Evolutionary conservation across 2,329 filamentous ascomycete species (phyloP).

Genomic region (Pezicula neosporulosa): DNA sequence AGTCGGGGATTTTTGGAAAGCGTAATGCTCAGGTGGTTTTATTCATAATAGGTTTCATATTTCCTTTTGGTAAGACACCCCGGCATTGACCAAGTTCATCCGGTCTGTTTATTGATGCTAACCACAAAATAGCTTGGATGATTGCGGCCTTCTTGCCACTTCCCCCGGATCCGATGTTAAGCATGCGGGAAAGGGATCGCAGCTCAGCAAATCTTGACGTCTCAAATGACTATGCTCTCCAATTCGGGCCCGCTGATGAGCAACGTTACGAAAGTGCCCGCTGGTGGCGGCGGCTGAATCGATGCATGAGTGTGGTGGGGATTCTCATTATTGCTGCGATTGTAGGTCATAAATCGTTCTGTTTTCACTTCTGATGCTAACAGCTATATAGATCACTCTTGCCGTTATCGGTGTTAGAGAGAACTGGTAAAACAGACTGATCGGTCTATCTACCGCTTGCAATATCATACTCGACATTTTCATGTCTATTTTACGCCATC

Average conservation of each 20-base stretch:
- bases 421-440: conserved; percentile 11
- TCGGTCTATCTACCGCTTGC: no score
- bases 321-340: conserved; percentile 50
- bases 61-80: conserved; percentile 61
- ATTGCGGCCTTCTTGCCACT: conserved; percentile 72
- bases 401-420: conserved; percentile 20
- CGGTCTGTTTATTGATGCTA: background rate
- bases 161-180: conserved; percentile 51
- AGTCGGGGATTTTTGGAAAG: conserved; percentile 57
- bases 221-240: conserved; percentile 21
- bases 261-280: conserved; percentile 48
- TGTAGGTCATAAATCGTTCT: conserved; percentile 33
- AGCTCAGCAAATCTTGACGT: conserved; percentile 26
- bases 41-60: conserved; percentile 74
- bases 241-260: conserved; percentile 28
- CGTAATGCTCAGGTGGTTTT: conserved; percentile 72
- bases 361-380: background rate
- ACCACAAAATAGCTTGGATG: conserved; percentile 63
- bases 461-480: no score
- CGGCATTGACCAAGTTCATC: conserved; percentile 5
- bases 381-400: conserved; percentile 20
- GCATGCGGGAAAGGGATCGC: conserved; percentile 45
- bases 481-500: no score
- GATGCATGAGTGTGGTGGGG: conserved; percentile 56
- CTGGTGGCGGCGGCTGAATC: conserved; percentile 62